phyloP scores from a whole-genome alignment of 2,329 filamentous ascomycete species.

The Epichloe aotearoae region DNA sequence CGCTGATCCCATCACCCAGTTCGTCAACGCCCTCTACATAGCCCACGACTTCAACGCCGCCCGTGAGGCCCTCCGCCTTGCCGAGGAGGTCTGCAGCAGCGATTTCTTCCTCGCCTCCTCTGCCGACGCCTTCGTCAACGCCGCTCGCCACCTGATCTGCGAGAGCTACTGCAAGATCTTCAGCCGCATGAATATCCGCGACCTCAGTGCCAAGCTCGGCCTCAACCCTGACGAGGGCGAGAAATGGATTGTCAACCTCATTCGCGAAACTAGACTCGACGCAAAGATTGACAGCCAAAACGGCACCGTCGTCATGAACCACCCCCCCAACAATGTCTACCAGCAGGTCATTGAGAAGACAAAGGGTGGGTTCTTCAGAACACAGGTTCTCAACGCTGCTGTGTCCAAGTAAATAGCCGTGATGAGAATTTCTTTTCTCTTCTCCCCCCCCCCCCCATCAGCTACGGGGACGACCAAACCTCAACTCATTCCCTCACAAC shows the following conservation, averaged over 20 bases:
- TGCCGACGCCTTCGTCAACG: slow-evolving; percentile 82
- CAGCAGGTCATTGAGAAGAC: slow-evolving; percentile 99
- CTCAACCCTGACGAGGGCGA: slow-evolving; percentile 90
- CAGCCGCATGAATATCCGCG: slow-evolving; percentile 95
- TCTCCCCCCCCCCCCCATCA: background rate
- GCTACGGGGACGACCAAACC: background rate
- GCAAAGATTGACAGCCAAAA: slow-evolving; percentile 99
- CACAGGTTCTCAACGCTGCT: slow-evolving; percentile 74
- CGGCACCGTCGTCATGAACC: slow-evolving; percentile 98
- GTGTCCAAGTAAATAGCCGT: slow-evolving; percentile 34
- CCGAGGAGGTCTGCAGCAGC: slow-evolving; percentile 78
- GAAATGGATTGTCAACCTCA: slow-evolving; percentile 99
- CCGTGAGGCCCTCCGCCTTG: slow-evolving; percentile 69
- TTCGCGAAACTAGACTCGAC: slow-evolving; percentile 91
- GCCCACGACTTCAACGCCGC: slow-evolving; percentile 85
- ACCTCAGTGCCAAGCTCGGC: slow-evolving; percentile 82
- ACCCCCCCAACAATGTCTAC: slow-evolving; percentile 95
- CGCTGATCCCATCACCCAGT: slow-evolving; percentile 87
- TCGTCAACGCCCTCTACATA: slow-evolving; percentile 90
- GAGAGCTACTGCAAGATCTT: slow-evolving; percentile 99
- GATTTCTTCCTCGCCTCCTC: slow-evolving; percentile 91
- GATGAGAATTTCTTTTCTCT: background rate
- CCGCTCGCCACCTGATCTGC: slow-evolving; percentile 89
- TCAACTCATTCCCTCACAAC: background rate
- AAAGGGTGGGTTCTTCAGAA: slow-evolving; percentile 97